Evolutionary conservation across 1,284 basidiomycete species (phyloP).

Genomic region (Porphyrellus sp.): DNA sequence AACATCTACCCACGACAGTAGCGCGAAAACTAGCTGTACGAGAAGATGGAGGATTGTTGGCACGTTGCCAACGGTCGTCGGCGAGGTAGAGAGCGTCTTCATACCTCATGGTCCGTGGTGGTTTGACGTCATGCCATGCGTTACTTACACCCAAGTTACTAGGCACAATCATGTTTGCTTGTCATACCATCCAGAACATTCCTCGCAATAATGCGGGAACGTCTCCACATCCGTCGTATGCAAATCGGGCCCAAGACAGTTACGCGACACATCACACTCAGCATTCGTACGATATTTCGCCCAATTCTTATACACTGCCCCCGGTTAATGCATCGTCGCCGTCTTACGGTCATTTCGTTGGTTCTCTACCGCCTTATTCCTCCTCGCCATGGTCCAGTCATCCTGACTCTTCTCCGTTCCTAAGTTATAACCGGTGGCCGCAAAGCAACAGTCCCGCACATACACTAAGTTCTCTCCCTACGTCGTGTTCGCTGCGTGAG

Average conservation of each 20-base stretch:
- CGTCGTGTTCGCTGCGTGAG: constrained; percentile 33
- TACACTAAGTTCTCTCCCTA: constrained; percentile 28
- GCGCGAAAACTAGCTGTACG: constrained; percentile 90
- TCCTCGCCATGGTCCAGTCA: constrained; percentile 48
- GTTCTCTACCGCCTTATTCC: constrained; percentile 41
- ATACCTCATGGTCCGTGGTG: constrained; percentile 82
- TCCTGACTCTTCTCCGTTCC: constrained; percentile 37
- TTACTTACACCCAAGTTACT: constrained; percentile 29
- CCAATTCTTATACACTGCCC: constrained; percentile 33
- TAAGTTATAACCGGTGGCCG: constrained; percentile 41
- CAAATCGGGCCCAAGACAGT: constrained; percentile 35
- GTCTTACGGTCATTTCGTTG: constrained; percentile 27
- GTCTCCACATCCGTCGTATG: constrained; percentile 29
- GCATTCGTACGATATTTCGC: constrained; percentile 32
- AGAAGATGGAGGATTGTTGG: constrained; percentile 85
- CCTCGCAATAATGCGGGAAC: constrained; percentile 20
- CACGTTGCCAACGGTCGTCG: constrained; percentile 61
- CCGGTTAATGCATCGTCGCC: constrained; percentile 31
- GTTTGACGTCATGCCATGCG: constrained; percentile 36
- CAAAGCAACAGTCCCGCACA: constrained; percentile 38
- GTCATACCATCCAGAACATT: constrained; percentile 54
- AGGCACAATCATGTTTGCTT: constrained; percentile 82
- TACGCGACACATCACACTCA: constrained; percentile 41
- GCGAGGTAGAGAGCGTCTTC: constrained; percentile 83
- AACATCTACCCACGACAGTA: constrained; percentile 55